Evolutionary conservation across 2,329 filamentous ascomycete genomes (phyloP).

Genomic region (Juglanconis sp.): DNA sequence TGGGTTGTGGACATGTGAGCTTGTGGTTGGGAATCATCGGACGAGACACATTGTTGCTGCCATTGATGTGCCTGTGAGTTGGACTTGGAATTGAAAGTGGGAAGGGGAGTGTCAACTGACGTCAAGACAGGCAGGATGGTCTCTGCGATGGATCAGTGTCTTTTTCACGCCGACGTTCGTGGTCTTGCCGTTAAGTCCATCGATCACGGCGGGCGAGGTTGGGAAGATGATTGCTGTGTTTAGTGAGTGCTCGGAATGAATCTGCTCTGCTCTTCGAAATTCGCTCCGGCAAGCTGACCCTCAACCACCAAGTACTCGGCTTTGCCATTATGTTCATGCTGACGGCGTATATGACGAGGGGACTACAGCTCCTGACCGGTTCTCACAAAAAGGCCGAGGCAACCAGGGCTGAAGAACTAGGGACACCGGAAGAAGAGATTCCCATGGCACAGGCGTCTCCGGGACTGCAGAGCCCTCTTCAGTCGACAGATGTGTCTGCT

Average conservation of each 20-base stretch:
- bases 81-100: too few relatives aligned
- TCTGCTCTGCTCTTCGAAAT: neutral
- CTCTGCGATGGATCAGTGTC: conserved; percentile 56
- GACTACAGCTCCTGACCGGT: conserved; percentile 48
- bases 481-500: conserved; percentile 12
- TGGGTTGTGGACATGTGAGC: conserved; percentile 44
- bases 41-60: conserved; percentile 45
- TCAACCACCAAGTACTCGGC: conserved; percentile 43
- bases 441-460: conserved; percentile 35
- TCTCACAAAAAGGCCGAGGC: conserved; percentile 50
- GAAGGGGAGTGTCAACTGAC: neutral
- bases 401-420: conserved; percentile 51
- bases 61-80: conserved; percentile 52
- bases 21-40: conserved; percentile 43
- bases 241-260: conserved; percentile 34
- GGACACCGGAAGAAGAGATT: conserved; percentile 42
- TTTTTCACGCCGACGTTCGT: conserved; percentile 60
- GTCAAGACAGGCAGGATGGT: conserved; percentile 47
- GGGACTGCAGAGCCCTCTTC: conserved; percentile 21
- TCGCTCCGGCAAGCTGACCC: neutral
- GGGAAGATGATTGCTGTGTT: conserved; percentile 59
- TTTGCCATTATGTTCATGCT: conserved; percentile 50
- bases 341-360: conserved; percentile 53
- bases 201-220: conserved; percentile 52
- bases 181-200: conserved; percentile 53